Conservation (phyloP, 352 stramenopile species). For the Phytophthora pseudosyringae region DNA sequence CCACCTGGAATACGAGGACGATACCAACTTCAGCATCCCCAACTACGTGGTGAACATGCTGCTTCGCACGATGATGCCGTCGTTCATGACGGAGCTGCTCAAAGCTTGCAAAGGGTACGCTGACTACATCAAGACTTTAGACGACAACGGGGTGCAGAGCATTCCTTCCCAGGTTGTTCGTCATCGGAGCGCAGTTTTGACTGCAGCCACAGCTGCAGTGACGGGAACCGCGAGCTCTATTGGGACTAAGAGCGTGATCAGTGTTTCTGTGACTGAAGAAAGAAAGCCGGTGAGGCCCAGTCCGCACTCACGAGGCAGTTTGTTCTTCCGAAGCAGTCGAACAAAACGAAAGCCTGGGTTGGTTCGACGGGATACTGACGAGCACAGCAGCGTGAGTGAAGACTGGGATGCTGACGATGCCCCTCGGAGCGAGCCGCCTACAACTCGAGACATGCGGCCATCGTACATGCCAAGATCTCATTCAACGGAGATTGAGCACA, state of each 20-base stretch:
- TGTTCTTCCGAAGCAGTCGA: conserved; percentile 29
- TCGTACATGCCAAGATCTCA: conserved; percentile 12
- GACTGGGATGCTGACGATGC: conserved; percentile 30
- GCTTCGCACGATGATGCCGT: conserved; percentile 55
- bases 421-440: conserved; percentile 26
- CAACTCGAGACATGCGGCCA: conserved; percentile 10
- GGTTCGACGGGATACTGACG: conserved; percentile 23
- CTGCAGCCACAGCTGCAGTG: conserved; percentile 17
- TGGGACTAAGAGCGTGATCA: conserved; percentile 18
- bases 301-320: conserved; percentile 18
- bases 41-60: conserved; percentile 74
- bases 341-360: conserved; percentile 27
- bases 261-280: conserved; percentile 24
- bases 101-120: conserved; percentile 66
- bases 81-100: conserved; percentile 70
- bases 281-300: conserved; percentile 27
- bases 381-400: conserved; percentile 27
- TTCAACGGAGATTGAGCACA: conserved; percentile 19
- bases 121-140: conserved; percentile 49
- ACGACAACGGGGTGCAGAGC: conserved; percentile 41
- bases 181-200: conserved; percentile 21
- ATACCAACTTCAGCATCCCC: conserved; percentile 80
- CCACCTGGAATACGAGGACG: conserved; percentile 79
- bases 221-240: conserved; percentile 15
- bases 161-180: conserved; percentile 68